These are phyloP conservation scores for Eimeria tenella DNA, from an alignment of 169 alveolate genomes.

Conservation along the genomic window DNA sequence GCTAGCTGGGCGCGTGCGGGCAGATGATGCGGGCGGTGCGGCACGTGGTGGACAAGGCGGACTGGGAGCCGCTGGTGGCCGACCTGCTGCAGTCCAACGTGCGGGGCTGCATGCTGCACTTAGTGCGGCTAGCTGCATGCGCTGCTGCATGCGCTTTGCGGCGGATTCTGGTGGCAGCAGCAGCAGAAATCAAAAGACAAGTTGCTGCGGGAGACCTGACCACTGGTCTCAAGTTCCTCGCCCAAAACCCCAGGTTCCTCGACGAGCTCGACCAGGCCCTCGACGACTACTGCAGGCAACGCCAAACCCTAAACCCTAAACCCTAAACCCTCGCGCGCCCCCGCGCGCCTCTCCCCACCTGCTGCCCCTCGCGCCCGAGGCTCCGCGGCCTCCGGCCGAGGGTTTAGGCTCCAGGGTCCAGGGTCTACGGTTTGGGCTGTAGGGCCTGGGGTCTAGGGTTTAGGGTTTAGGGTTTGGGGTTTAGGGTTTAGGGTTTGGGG, in stretches of 20 bases:
- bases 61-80: constrained; percentile 93
- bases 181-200: constrained; percentile 83
- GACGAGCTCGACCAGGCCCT: constrained; percentile 67
- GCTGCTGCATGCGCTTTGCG: constrained; percentile 90
- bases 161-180: constrained; percentile 89
- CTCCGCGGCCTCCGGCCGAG: not conserved
- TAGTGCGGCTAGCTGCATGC: constrained; percentile 88
- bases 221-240: constrained; percentile 49
- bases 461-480: too few relatives aligned
- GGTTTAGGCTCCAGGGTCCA: too few relatives aligned
- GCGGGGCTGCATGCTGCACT: constrained; percentile 88
- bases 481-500: not conserved
- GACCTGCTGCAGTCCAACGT: constrained; percentile 91
- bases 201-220: constrained; percentile 45
- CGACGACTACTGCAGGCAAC: constrained; percentile 73
- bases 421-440: not conserved
- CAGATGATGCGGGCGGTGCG: constrained; percentile 92
- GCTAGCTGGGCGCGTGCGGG: not conserved
- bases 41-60: constrained; percentile 91
- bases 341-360: not conserved
- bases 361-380: not conserved
- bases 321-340: not conserved
- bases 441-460: not conserved
- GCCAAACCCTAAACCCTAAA: constrained; percentile 19
- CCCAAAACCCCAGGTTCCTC: constrained; percentile 18